These are phyloP conservation scores for Friedmanniomyces simplex DNA, from an alignment of 495 filamentous ascomycete species.

Conservation along the genomic window DNA sequence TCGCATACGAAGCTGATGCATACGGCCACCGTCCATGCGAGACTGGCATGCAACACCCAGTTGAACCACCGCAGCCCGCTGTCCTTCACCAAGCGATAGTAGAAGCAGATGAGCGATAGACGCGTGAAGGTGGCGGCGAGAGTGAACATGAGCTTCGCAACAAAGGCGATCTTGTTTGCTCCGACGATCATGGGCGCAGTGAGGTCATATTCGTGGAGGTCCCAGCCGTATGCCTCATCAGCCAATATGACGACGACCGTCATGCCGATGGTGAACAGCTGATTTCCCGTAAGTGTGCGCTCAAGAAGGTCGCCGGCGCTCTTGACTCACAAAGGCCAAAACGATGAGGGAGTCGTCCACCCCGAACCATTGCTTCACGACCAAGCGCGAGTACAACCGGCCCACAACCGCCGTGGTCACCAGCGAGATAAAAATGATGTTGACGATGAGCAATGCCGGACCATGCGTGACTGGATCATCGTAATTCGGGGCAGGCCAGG, in stretches of 20 bases:
- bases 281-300: not conserved
- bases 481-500: conserved; percentile 27
- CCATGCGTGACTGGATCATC: conserved; percentile 25
- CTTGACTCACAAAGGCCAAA: conserved; percentile 20
- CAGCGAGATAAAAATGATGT: conserved; percentile 25
- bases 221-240: conserved; percentile 39
- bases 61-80: conserved; percentile 33
- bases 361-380: conserved; percentile 26
- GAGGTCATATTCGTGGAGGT: conserved; percentile 35
- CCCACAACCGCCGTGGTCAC: conserved; percentile 21
- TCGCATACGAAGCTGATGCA: conserved; percentile 41
- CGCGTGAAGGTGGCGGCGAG: conserved; percentile 45
- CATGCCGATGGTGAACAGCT: conserved; percentile 26
- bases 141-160: conserved; percentile 44
- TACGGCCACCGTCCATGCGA: conserved; percentile 37
- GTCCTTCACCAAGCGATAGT: conserved; percentile 40
- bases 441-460: conserved; percentile 24
- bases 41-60: conserved; percentile 34
- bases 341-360: conserved; percentile 25
- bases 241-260: conserved; percentile 26
- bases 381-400: conserved; percentile 24
- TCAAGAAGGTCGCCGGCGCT: not conserved
- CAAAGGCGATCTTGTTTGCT: conserved; percentile 39
- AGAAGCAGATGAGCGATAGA: conserved; percentile 48
- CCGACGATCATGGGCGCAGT: conserved; percentile 1